These are phyloP conservation scores for Colletotrichum karsti DNA, from an alignment of 2,329 filamentous ascomycete genomes.

Conservation along the genomic window DNA sequence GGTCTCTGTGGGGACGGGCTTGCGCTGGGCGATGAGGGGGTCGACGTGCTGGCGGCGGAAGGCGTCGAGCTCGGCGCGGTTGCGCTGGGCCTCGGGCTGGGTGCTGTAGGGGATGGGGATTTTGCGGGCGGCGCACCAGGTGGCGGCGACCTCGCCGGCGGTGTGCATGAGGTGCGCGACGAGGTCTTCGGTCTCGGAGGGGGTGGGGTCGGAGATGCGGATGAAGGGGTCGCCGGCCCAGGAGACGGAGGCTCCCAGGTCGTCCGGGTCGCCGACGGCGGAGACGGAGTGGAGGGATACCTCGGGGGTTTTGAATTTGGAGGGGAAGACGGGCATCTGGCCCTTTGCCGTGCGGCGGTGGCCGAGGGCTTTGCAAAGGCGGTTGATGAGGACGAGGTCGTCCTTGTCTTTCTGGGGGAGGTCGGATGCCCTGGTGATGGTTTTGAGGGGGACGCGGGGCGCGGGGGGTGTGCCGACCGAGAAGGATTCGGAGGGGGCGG, in stretches of 20 bases:
- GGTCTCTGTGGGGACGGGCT: slow-evolving; percentile 40
- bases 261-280: not conserved
- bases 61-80: slow-evolving; percentile 43
- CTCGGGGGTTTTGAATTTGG: slow-evolving; percentile 36
- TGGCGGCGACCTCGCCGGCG: slow-evolving; percentile 68
- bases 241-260: slow-evolving; percentile 36
- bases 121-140: slow-evolving; percentile 65
- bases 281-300: slow-evolving; percentile 50
- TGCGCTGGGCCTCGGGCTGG: slow-evolving; percentile 52
- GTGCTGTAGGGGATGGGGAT: slow-evolving; percentile 69
- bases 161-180: slow-evolving; percentile 66
- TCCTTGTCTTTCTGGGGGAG: slow-evolving; percentile 51
- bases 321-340: slow-evolving; percentile 17
- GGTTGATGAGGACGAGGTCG: slow-evolving; percentile 57
- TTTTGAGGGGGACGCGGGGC: slow-evolving; percentile 41
- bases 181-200: slow-evolving; percentile 41
- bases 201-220: slow-evolving; percentile 43
- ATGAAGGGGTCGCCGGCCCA: slow-evolving; percentile 61
- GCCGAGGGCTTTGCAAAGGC: slow-evolving; percentile 56
- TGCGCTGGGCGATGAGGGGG: slow-evolving; percentile 40
- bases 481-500: slow-evolving; percentile 33
- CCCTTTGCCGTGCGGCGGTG: slow-evolving; percentile 31
- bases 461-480: slow-evolving; percentile 41
- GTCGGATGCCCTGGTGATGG: slow-evolving; percentile 51
- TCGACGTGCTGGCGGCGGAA: slow-evolving; percentile 48